Conservation (phyloP, 177 flowering plant species). For the Vitis hybrid region DNA sequence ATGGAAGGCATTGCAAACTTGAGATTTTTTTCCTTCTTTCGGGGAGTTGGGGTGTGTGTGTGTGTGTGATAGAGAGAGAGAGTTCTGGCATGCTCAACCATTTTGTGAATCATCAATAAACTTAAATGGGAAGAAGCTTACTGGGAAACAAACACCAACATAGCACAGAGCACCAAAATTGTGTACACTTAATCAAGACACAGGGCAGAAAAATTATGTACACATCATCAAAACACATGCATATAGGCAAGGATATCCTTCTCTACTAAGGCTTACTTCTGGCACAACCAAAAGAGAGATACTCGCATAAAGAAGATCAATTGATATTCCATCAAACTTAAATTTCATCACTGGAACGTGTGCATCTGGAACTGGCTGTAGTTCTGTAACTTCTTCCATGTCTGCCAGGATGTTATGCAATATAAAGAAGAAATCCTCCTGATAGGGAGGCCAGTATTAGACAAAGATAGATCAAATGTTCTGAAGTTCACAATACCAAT, state of each 20-base stretch:
- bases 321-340: constrained; percentile 68
- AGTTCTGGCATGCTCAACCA: too few relatives aligned
- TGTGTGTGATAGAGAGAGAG: too few relatives aligned
- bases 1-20: too few relatives aligned
- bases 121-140: neutral
- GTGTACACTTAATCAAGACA: too few relatives aligned
- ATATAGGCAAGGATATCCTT: too few relatives aligned
- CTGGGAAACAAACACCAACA: neutral
- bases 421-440: constrained; percentile 70
- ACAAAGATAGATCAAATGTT: neutral
- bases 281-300: constrained; percentile 72
- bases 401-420: constrained; percentile 58
- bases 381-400: constrained; percentile 71
- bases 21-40: too few relatives aligned
- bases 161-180: too few relatives aligned
- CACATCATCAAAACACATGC: neutral
- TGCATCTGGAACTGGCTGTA: constrained; percentile 86
- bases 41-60: too few relatives aligned
- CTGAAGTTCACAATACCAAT: neutral
- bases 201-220: neutral
- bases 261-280: constrained; percentile 40
- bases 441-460: neutral
- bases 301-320: constrained; percentile 86
- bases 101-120: too few relatives aligned
- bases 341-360: constrained; percentile 92